A percentile compares a stretch with the other conserved stretches of the same genome.
phyloP scores from a whole-genome alignment of 1,284 basidiomycete species.

The Stereum hirsutum region DNA sequence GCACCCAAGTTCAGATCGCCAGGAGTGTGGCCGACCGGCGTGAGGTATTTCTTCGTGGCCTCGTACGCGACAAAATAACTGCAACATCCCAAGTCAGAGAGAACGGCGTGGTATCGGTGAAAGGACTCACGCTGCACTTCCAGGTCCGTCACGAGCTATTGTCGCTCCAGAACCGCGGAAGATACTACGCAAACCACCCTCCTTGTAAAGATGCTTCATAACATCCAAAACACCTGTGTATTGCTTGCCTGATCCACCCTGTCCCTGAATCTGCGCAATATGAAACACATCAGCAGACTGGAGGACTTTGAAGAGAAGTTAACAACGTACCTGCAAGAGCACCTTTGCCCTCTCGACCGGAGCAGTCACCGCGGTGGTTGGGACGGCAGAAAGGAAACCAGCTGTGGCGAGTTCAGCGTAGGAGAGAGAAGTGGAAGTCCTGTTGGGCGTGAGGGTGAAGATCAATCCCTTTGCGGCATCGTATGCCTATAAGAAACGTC shows the following conservation, averaged over 20 bases:
- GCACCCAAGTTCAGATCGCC: slow-evolving; percentile 82
- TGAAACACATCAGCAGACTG: background rate
- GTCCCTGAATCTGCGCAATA: slow-evolving; percentile 72
- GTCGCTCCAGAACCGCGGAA: slow-evolving; percentile 93
- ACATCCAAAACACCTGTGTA: slow-evolving; percentile 95
- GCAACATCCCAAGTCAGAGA: slow-evolving; percentile 2
- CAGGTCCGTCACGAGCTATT: slow-evolving; percentile 90
- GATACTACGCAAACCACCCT: slow-evolving; percentile 89
- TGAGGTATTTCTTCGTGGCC: slow-evolving; percentile 81
- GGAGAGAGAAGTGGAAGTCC: slow-evolving; percentile 58
- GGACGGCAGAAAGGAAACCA: slow-evolving; percentile 92
- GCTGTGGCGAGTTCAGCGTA: slow-evolving; percentile 83
- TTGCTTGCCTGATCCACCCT: slow-evolving; percentile 61
- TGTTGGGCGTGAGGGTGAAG: slow-evolving; percentile 60
- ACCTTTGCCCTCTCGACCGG: slow-evolving; percentile 98
- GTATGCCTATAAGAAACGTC: slow-evolving; percentile 59
- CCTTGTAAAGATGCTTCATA: slow-evolving; percentile 84
- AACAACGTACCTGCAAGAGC: slow-evolving; percentile 65
- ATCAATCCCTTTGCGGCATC: slow-evolving; percentile 91
- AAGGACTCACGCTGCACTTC: slow-evolving; percentile 81
- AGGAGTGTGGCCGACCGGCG: slow-evolving; percentile 67
- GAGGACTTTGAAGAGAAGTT: background rate
- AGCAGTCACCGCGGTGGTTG: slow-evolving; percentile 86
- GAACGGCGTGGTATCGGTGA: background rate
- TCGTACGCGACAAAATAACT: slow-evolving; percentile 99